phyloP scores from a whole-genome alignment of 73 alveolate genomes.

The Blepharisma stoltei region DNA sequence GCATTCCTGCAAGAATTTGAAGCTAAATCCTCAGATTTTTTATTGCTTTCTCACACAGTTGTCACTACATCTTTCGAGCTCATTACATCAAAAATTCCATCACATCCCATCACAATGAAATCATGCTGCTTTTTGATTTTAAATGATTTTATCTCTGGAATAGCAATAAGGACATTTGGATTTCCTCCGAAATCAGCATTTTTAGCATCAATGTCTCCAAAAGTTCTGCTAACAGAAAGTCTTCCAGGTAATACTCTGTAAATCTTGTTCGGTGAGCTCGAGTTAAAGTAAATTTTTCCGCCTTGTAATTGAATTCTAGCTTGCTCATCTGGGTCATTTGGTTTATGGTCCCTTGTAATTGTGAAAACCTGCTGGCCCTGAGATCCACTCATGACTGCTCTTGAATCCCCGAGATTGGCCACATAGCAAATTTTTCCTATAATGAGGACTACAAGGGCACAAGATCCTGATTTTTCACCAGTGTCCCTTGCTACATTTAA shows the following conservation, averaged over 20 bases:
- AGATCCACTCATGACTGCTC: slow-evolving; percentile 78
- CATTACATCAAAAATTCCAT: slow-evolving; percentile 96
- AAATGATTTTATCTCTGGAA: slow-evolving; percentile 89
- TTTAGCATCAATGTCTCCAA: slow-evolving; percentile 98
- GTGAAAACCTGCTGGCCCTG: slow-evolving; percentile 56
- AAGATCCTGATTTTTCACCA: slow-evolving; percentile 89
- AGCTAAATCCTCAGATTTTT: neutral
- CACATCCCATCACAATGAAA: slow-evolving; percentile 70
- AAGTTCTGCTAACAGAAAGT: slow-evolving; percentile 90
- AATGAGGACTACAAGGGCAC: slow-evolving; percentile 84
- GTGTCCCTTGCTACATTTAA: slow-evolving; percentile 68
- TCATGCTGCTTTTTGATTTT: slow-evolving; percentile 69
- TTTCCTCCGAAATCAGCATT: slow-evolving; percentile 90
- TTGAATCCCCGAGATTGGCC: slow-evolving; percentile 94
- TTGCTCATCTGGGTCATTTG: slow-evolving; percentile 71
- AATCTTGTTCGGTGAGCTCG: slow-evolving; percentile 62
- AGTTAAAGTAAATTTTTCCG: slow-evolving; percentile 77
- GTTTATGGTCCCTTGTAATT: slow-evolving; percentile 93
- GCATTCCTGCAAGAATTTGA: neutral
- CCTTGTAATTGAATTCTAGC: slow-evolving; percentile 86
- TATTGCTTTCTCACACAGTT: slow-evolving; percentile 41
- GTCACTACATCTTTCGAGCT: slow-evolving; percentile 86
- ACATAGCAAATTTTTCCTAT: slow-evolving; percentile 85
- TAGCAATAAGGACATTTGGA: slow-evolving; percentile 88
- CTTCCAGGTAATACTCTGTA: slow-evolving; percentile 98